Percentiles rank a stretch among this genome's conserved stretches.
phyloP scores from a whole-genome alignment of 2,329 filamentous ascomycete species.

The Paecilomyces sp. region DNA sequence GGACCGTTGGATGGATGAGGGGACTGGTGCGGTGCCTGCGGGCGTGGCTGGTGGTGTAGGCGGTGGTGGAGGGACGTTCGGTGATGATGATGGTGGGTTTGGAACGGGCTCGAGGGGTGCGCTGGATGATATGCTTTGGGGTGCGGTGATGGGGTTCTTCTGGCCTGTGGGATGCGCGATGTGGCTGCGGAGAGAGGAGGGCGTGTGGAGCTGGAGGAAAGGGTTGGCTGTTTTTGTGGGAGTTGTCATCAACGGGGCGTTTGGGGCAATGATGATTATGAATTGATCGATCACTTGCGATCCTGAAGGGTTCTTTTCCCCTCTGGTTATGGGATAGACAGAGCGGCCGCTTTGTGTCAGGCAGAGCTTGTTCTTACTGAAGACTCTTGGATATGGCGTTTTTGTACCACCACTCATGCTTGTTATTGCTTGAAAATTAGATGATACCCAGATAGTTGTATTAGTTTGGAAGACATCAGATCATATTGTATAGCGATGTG shows the following conservation, averaged over 20 bases:
- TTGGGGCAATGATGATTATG: conserved; percentile 62
- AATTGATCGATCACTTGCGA: conserved; percentile 18
- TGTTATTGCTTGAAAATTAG: not conserved
- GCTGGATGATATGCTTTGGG: conserved; percentile 79
- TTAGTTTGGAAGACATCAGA: not conserved
- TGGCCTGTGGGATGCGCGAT: conserved; percentile 82
- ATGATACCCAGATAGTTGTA: not conserved
- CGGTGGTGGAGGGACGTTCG: conserved; percentile 30
- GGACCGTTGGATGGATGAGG: conserved; percentile 80
- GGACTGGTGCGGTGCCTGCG: conserved; percentile 39
- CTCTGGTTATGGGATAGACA: not conserved
- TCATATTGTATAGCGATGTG: not conserved
- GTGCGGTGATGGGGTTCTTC: conserved; percentile 87
- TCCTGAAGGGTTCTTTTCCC: not conserved
- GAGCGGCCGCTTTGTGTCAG: not conserved
- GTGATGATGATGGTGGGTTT: conserved; percentile 36
- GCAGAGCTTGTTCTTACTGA: not conserved
- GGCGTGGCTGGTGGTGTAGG: conserved; percentile 26
- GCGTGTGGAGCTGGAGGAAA: conserved; percentile 76
- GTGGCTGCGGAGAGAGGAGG: conserved; percentile 81
- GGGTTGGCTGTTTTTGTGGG: conserved; percentile 83
- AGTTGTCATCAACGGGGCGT: conserved; percentile 68
- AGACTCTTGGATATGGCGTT: not conserved
- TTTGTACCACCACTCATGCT: not conserved
- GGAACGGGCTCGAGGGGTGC: conserved; percentile 43